Conservation (phyloP, 1,139 yeast genomes). For the Yamadazyma songkhlaensis region DNA sequence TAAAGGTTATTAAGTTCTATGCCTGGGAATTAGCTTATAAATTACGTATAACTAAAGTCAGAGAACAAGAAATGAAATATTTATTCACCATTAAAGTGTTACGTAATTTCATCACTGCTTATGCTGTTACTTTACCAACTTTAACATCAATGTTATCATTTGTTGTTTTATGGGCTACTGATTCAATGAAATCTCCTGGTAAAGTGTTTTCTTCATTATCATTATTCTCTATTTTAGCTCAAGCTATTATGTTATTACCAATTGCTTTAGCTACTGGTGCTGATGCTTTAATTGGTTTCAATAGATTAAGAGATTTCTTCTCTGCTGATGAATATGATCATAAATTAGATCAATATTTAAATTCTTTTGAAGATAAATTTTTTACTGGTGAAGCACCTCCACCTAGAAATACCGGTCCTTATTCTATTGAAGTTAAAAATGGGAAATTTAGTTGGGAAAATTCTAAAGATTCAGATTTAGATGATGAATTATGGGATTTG, state of each 20-base stretch:
- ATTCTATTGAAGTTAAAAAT: conserved; percentile 22
- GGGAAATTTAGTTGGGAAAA: conserved; percentile 38
- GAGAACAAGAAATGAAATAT: conserved; percentile 40
- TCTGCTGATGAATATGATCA: conserved; percentile 35
- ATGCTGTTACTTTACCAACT: conserved; percentile 44
- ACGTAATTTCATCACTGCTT: conserved; percentile 45
- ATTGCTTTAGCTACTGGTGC: conserved; percentile 53
- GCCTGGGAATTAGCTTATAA: conserved; percentile 50
- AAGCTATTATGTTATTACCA: conserved; percentile 52
- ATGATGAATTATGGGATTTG: conserved; percentile 25
- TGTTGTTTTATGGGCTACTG: conserved; percentile 43
- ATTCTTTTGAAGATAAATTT: conserved; percentile 15
- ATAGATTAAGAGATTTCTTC: conserved; percentile 43
- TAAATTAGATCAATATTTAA: conserved; percentile 20
- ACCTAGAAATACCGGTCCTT: conserved; percentile 3
- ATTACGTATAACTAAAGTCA: conserved; percentile 29
- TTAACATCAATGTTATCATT: conserved; percentile 41
- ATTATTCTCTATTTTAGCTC: conserved; percentile 49
- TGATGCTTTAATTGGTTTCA: conserved; percentile 53
- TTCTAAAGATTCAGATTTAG: conserved; percentile 26
- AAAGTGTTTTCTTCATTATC: conserved; percentile 51
- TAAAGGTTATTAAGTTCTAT: conserved; percentile 45
- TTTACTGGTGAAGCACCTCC: conserved; percentile 18
- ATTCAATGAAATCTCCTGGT: conserved; percentile 37
- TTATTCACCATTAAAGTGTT: conserved; percentile 43